These are phyloP conservation scores for Fistulinella cinereoalba DNA, from an alignment of 1,284 basidiomycete genomes.

Conservation along the genomic window DNA sequence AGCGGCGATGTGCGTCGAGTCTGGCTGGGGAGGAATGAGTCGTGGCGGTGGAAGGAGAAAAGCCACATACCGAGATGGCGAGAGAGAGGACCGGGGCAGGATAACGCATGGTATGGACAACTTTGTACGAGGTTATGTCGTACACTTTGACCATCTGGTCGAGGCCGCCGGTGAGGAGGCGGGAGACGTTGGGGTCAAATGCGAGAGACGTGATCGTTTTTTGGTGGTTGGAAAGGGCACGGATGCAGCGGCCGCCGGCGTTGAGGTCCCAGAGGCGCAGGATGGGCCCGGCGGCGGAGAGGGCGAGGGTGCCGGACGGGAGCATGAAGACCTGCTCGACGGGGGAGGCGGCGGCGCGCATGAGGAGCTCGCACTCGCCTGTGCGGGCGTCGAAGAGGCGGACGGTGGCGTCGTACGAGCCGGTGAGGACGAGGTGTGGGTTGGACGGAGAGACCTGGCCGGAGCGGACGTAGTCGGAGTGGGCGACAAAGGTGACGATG, in stretches of 20 bases:
- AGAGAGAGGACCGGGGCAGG: constrained; percentile 89
- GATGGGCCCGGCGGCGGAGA: constrained; percentile 91
- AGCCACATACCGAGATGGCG: constrained; percentile 71
- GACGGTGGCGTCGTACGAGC: constrained; percentile 93
- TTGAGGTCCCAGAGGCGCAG: constrained; percentile 95
- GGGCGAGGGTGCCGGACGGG: constrained; percentile 82
- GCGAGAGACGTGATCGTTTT: constrained; percentile 93
- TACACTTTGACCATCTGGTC: constrained; percentile 99
- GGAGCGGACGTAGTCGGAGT: constrained; percentile 94
- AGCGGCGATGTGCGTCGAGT: constrained; percentile 93
- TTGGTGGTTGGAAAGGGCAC: constrained; percentile 94
- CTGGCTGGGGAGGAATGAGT: constrained; percentile 57
- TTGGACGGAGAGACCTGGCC: constrained; percentile 84
- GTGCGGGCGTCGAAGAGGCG: constrained; percentile 87
- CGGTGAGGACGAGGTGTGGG: constrained; percentile 85
- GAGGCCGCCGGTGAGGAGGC: constrained; percentile 86
- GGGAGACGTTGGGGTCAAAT: constrained; percentile 72
- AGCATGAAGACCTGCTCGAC: constrained; percentile 96
- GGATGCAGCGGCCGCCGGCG: constrained; percentile 84
- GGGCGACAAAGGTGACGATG: constrained; percentile 76
- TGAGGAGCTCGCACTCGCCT: constrained; percentile 78
- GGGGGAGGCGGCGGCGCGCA: constrained; percentile 65
- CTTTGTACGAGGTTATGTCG: constrained; percentile 90
- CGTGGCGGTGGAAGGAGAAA: background rate
- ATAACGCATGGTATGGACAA: constrained; percentile 98